Conservation (phyloP, 1,139 yeast species). For the Arxiozyma slooffiae region DNA sequence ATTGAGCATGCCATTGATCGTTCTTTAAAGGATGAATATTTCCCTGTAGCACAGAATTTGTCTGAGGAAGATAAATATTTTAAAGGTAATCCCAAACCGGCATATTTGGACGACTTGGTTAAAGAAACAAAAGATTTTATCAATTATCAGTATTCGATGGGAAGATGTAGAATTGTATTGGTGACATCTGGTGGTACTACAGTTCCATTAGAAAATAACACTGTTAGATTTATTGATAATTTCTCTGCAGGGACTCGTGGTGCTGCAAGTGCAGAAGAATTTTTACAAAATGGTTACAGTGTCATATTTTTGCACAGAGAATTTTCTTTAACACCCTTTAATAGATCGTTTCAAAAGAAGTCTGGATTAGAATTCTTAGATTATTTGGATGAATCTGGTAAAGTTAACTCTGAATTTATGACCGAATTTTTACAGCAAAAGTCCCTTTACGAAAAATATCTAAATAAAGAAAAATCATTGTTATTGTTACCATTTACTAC, state of each 20-base stretch:
- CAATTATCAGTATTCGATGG: slow-evolving; percentile 35
- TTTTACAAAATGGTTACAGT: slow-evolving; percentile 75
- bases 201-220: slow-evolving; percentile 91
- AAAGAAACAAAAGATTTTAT: slow-evolving; percentile 52
- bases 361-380: slow-evolving; percentile 72
- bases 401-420: slow-evolving; percentile 50
- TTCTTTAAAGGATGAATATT: slow-evolving; percentile 44
- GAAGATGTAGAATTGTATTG: slow-evolving; percentile 53
- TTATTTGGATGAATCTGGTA: slow-evolving; percentile 52
- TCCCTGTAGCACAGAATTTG: slow-evolving; percentile 59
- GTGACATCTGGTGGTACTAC: slow-evolving; percentile 98
- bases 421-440: slow-evolving; percentile 56
- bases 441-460: slow-evolving; percentile 52
- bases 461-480: slow-evolving; percentile 32
- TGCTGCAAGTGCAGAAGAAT: slow-evolving; percentile 89
- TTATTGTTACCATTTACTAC: slow-evolving; percentile 83
- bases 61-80: slow-evolving; percentile 64
- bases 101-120: slow-evolving; percentile 55
- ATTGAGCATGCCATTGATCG: slow-evolving; percentile 71
- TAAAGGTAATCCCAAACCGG: slow-evolving; percentile 56
- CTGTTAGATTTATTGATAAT: slow-evolving; percentile 91
- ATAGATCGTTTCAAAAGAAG: slow-evolving; percentile 67
- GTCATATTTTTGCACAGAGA: slow-evolving; percentile 89
- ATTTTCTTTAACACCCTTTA: slow-evolving; percentile 81
- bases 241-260: slow-evolving; percentile 98